phyloP scores from a whole-genome alignment of 208 protist species.

The Leishmania mexicana region DNA sequence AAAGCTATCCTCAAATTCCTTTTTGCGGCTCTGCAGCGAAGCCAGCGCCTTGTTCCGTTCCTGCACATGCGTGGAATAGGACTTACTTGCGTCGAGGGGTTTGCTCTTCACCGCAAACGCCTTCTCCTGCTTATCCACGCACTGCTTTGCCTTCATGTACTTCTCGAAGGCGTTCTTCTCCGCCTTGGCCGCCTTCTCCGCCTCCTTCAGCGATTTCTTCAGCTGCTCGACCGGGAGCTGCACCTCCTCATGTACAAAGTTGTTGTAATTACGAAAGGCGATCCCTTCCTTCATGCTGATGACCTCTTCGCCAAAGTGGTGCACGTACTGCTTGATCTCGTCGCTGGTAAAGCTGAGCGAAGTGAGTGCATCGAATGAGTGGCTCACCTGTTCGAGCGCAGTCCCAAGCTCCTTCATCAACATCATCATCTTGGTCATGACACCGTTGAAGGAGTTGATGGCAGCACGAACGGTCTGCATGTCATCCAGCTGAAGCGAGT shows the following conservation, averaged over 20 bases:
- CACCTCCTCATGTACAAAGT: constrained; percentile 54
- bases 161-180: constrained; percentile 29
- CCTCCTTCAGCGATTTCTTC: constrained; percentile 26
- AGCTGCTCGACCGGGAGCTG: constrained; percentile 37
- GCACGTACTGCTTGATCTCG: constrained; percentile 37
- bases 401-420: constrained; percentile 66
- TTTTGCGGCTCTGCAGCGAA: constrained; percentile 20
- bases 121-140: constrained; percentile 57
- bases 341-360: constrained; percentile 46
- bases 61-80: constrained; percentile 27
- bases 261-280: constrained; percentile 61
- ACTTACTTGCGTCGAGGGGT: constrained; percentile 36
- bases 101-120: constrained; percentile 46
- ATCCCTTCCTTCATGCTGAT: constrained; percentile 48
- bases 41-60: constrained; percentile 24
- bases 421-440: constrained; percentile 57
- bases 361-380: constrained; percentile 47
- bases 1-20: constrained; percentile 39
- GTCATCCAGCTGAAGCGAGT: constrained; percentile 43
- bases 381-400: constrained; percentile 49
- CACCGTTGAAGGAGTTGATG: constrained; percentile 41
- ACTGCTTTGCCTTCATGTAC: constrained; percentile 31
- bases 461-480: constrained; percentile 21
- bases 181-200: constrained; percentile 24
- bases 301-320: constrained; percentile 41